These are phyloP conservation scores for Pseudomonodictys pantanalensis DNA, from an alignment of 495 filamentous ascomycete species.

Conservation along the genomic window DNA sequence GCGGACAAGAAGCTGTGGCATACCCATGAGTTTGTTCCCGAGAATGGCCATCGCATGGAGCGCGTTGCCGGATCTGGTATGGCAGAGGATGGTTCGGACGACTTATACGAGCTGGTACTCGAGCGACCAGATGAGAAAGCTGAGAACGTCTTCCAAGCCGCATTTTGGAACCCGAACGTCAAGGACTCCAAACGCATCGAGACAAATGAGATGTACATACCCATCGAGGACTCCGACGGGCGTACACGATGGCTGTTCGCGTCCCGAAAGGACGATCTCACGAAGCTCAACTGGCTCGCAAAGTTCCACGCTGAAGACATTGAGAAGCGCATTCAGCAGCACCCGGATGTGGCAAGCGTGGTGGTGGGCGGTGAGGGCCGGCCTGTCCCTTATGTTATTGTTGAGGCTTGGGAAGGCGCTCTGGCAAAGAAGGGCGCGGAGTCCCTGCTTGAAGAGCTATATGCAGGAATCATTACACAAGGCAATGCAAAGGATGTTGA, in stretches of 20 bases:
- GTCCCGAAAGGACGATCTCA: constrained; percentile 20
- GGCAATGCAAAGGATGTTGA: neutral
- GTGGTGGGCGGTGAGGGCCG: constrained; percentile 15
- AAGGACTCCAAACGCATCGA: neutral
- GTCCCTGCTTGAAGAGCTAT: constrained; percentile 4
- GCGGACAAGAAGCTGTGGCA: constrained; percentile 5
- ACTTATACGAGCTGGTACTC: constrained; percentile 11
- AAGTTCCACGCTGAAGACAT: constrained; percentile 17
- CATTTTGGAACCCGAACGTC: constrained; percentile 11
- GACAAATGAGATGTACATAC: constrained; percentile 10
- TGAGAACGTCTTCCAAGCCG: neutral
- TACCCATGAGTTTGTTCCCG: constrained; percentile 2
- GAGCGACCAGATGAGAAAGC: neutral
- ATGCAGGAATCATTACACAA: neutral
- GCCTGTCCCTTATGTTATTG: neutral
- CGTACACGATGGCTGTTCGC: constrained; percentile 13
- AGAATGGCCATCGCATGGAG: constrained; percentile 5
- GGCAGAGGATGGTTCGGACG: neutral
- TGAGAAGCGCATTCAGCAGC: constrained; percentile 3
- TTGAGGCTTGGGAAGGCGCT: constrained; percentile 1
- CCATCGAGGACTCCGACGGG: constrained; percentile 10
- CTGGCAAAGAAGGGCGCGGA: neutral
- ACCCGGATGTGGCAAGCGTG: neutral
- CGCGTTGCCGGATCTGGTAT: neutral
- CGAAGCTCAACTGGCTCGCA: constrained; percentile 12